A percentile compares a stretch with the other conserved stretches of the same genome.
phyloP scores from a whole-genome alignment of 768 basidiomycete genomes.

The Boletus speciosus region DNA sequence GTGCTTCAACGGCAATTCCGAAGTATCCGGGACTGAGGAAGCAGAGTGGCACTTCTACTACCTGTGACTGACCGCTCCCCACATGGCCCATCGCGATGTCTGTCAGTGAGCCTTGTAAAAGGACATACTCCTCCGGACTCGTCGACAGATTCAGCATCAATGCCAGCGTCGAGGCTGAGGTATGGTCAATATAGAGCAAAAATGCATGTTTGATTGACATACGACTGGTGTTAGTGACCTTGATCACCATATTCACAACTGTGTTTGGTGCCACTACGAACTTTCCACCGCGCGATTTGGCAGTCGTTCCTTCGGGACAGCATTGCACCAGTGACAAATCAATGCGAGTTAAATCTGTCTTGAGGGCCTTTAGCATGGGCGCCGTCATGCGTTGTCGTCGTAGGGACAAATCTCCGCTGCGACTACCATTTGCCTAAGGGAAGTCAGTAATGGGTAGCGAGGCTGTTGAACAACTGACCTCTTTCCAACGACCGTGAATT shows the following conservation, averaged over 20 bases:
- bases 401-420: slow-evolving; percentile 74
- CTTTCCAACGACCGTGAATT: slow-evolving; percentile 76
- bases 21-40: slow-evolving; percentile 74
- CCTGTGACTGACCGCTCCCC: slow-evolving; percentile 47
- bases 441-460: not conserved
- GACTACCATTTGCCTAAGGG: slow-evolving; percentile 69
- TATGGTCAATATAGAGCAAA: slow-evolving; percentile 7
- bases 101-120: slow-evolving; percentile 63
- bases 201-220: slow-evolving; percentile 29
- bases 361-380: slow-evolving; percentile 76
- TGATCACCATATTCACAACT: slow-evolving; percentile 57
- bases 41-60: slow-evolving; percentile 57
- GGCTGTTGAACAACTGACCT: slow-evolving; percentile 45
- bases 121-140: slow-evolving; percentile 60
- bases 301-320: slow-evolving; percentile 17
- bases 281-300: slow-evolving; percentile 32
- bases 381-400: slow-evolving; percentile 73
- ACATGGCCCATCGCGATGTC: slow-evolving; percentile 67
- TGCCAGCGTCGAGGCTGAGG: slow-evolving; percentile 47
- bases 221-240: slow-evolving; percentile 67
- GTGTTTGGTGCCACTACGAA: slow-evolving; percentile 54
- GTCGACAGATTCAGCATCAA: slow-evolving; percentile 53
- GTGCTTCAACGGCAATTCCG: slow-evolving; percentile 39
- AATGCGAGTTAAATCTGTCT: slow-evolving; percentile 62
- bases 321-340: slow-evolving; percentile 47